Evolutionary conservation across 1,284 basidiomycete species (phyloP).

Genomic region (Meripilus lineatus): DNA sequence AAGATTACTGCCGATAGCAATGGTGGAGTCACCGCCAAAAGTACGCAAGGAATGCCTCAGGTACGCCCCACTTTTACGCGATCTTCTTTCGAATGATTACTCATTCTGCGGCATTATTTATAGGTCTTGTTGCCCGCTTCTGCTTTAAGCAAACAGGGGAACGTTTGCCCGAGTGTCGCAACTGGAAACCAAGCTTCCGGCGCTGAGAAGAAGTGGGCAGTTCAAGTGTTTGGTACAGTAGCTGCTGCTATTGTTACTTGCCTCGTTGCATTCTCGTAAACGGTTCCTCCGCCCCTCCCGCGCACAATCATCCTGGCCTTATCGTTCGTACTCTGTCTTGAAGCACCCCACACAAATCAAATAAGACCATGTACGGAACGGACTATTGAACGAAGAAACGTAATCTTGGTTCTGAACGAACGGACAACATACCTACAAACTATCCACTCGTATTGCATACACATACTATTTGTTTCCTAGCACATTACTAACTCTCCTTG

Average conservation of each 20-base stretch:
- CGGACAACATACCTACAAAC: too few relatives aligned
- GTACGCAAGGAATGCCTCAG: constrained; percentile 36
- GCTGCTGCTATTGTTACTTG: neutral
- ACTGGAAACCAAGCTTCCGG: constrained; percentile 14
- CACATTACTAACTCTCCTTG: too few relatives aligned
- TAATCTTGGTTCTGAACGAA: too few relatives aligned
- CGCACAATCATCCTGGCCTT: too few relatives aligned
- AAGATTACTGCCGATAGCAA: constrained; percentile 37
- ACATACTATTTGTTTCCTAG: too few relatives aligned
- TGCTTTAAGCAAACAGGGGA: constrained; percentile 17
- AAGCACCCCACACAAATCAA: too few relatives aligned
- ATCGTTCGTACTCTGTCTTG: too few relatives aligned
- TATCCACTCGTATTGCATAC: too few relatives aligned
- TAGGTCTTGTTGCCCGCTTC: constrained; percentile 22
- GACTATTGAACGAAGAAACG: too few relatives aligned
- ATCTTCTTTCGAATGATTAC: neutral
- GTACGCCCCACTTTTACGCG: constrained; percentile 22
- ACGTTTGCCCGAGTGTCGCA: constrained; percentile 13
- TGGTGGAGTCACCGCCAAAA: constrained; percentile 37
- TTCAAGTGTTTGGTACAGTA: neutral
- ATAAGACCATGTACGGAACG: too few relatives aligned
- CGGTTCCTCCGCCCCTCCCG: constrained; percentile 1
- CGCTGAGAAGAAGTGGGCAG: constrained; percentile 2
- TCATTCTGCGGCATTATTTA: neutral
- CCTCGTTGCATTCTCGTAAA: constrained; percentile 1